Evolutionary conservation across 2,329 filamentous ascomycete species (phyloP).

Genomic region (Endothia cerciana): DNA sequence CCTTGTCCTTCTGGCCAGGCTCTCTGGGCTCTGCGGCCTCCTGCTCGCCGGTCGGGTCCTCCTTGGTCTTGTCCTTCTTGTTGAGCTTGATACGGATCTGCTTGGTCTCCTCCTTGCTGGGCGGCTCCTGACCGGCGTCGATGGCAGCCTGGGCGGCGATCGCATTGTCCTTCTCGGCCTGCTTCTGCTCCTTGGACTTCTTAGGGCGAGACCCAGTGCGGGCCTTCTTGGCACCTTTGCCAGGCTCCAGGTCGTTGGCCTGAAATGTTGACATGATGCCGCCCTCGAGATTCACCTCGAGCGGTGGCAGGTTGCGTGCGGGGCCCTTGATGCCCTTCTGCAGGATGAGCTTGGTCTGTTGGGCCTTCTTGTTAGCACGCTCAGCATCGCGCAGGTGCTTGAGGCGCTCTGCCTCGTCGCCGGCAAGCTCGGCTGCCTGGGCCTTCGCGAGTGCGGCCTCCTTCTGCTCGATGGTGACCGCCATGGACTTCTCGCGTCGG

Average conservation of each 20-base stretch:
- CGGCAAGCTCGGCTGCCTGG: constrained; percentile 62
- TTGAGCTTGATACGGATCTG: constrained; percentile 67
- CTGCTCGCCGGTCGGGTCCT: constrained; percentile 39
- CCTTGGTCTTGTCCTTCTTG: constrained; percentile 53
- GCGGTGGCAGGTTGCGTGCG: constrained; percentile 66
- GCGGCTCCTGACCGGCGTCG: constrained; percentile 76
- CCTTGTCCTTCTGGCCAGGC: constrained; percentile 49
- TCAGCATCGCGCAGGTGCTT: constrained; percentile 85
- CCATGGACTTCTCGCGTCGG: constrained; percentile 93
- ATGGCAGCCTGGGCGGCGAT: constrained; percentile 85
- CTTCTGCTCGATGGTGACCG: constrained; percentile 88
- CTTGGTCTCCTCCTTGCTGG: constrained; percentile 59
- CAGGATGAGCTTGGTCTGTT: constrained; percentile 84
- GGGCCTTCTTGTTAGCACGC: constrained; percentile 88
- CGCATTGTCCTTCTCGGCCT: constrained; percentile 77
- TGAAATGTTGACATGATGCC: constrained; percentile 86
- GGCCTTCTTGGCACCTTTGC: constrained; percentile 51
- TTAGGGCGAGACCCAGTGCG: constrained; percentile 73
- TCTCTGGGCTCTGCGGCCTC: constrained; percentile 45
- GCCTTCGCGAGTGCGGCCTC: constrained; percentile 80
- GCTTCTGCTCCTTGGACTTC: constrained; percentile 88
- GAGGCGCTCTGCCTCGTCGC: constrained; percentile 77
- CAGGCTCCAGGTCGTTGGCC: constrained; percentile 61
- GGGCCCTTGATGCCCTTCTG: constrained; percentile 85
- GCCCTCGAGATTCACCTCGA: constrained; percentile 82